Percentiles rank a stretch among this genome's conserved stretches.
phyloP scores from a whole-genome alignment of 2,329 filamentous ascomycete species.

The Exophiala viscosa region DNA sequence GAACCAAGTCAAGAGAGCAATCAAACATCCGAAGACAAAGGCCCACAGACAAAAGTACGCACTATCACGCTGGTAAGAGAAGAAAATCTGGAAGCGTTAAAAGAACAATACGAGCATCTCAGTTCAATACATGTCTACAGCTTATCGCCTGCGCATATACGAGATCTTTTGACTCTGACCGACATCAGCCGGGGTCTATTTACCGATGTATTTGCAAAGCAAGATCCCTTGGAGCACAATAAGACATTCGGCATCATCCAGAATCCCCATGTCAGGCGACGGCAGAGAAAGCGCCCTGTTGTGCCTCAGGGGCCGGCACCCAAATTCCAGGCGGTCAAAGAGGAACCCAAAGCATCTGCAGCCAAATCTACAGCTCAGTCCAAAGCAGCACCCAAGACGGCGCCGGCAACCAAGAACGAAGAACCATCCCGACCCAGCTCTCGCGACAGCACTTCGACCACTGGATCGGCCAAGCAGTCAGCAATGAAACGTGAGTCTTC shows the following conservation, averaged over 20 bases:
- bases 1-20: conserved; percentile 44
- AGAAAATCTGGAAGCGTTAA: conserved; percentile 65
- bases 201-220: conserved; percentile 48
- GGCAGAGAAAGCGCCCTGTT: conserved; percentile 42
- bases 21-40: conserved; percentile 53
- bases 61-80: conserved; percentile 68
- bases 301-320: conserved; percentile 14
- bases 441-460: conserved; percentile 32
- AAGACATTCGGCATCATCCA: conserved; percentile 69
- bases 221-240: conserved; percentile 58
- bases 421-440: conserved; percentile 30
- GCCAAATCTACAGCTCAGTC: neutral
- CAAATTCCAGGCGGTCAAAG: conserved; percentile 31
- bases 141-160: conserved; percentile 65
- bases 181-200: conserved; percentile 64
- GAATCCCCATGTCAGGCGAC: conserved; percentile 63
- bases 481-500: conserved; percentile 33
- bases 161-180: conserved; percentile 68
- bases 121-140: conserved; percentile 84
- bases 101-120: conserved; percentile 67
- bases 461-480: conserved; percentile 38
- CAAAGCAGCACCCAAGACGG: conserved; percentile 6
- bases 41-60: conserved; percentile 52
- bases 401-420: conserved; percentile 4
- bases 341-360: conserved; percentile 18